Conservation (phyloP, 345 rosid genomes). For the Excoecaria cochinchinensis region DNA sequence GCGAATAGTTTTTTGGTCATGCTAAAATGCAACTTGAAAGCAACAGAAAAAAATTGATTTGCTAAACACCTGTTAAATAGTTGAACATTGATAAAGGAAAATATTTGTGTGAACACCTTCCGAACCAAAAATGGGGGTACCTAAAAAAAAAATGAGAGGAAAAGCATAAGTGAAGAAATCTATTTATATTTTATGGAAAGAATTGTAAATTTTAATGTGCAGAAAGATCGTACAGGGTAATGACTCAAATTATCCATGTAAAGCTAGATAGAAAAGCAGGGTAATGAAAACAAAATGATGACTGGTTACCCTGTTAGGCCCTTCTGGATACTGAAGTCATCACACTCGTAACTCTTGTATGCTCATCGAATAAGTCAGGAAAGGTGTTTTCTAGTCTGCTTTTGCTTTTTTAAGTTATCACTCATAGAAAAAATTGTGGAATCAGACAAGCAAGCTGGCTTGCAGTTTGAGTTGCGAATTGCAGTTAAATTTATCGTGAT, state of each 20-base stretch:
- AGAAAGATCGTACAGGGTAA: background rate
- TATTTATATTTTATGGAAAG: background rate
- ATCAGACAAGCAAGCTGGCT: background rate
- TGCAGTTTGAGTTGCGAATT: background rate
- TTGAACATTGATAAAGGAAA: constrained; percentile 96
- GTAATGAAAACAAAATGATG: background rate
- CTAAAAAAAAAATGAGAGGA: constrained; percentile 33
- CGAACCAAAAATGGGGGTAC: constrained; percentile 94
- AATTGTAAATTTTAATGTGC: background rate
- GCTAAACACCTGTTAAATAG: constrained; percentile 75
- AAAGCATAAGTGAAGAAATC: background rate
- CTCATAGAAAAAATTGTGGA: background rate
- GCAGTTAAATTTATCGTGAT: background rate
- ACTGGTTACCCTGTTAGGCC: background rate
- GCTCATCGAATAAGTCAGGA: background rate
- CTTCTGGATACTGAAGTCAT: background rate
- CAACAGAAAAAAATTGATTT: background rate
- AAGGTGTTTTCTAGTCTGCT: background rate
- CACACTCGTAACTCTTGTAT: background rate
- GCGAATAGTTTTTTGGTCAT: background rate
- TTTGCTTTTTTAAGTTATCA: background rate
- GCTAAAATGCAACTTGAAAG: background rate
- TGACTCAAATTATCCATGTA: background rate
- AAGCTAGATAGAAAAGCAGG: too few relatives aligned
- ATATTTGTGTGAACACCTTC: constrained; percentile 89